A percentile compares a stretch with the other conserved stretches of the same genome.
phyloP scores from a whole-genome alignment of 1,284 basidiomycete species.

The Cryptococcus wingfieldii region DNA sequence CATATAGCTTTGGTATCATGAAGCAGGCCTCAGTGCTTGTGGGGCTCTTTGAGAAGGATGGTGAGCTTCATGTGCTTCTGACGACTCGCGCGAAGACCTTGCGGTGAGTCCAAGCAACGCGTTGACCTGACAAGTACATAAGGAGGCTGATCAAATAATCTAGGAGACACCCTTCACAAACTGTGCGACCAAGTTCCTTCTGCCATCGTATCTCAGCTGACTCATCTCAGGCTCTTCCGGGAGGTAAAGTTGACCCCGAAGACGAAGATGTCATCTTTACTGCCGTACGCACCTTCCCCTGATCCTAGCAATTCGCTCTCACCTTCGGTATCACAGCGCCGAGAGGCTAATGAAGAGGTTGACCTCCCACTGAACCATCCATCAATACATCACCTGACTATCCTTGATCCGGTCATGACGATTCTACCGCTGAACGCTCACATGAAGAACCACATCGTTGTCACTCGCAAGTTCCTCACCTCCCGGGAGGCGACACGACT shows the following conservation, averaged over 20 bases:
- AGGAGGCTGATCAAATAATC: neutral
- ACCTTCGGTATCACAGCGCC: slow-evolving; percentile 52
- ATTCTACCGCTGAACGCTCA: slow-evolving; percentile 58
- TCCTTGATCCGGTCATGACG: slow-evolving; percentile 68
- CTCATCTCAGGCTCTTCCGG: slow-evolving; percentile 60
- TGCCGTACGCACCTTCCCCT: slow-evolving; percentile 57
- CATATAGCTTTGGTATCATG: slow-evolving; percentile 37
- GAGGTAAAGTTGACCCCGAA: slow-evolving; percentile 68
- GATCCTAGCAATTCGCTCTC: neutral
- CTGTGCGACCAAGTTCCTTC: slow-evolving; percentile 9
- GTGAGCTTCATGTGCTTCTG: slow-evolving; percentile 63
- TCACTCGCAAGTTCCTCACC: slow-evolving; percentile 36
- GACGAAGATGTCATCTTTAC: slow-evolving; percentile 64
- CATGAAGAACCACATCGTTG: slow-evolving; percentile 47
- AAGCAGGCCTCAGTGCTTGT: slow-evolving; percentile 67
- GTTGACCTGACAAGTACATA: neutral
- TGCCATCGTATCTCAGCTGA: neutral
- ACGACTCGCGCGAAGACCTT: slow-evolving; percentile 76
- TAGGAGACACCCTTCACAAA: slow-evolving; percentile 39
- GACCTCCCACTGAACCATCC: slow-evolving; percentile 60
- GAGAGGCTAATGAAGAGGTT: slow-evolving; percentile 80
- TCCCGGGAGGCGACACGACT: neutral
- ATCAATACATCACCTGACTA: slow-evolving; percentile 60
- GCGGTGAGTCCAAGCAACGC: slow-evolving; percentile 43
- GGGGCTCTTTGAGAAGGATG: slow-evolving; percentile 63